A percentile compares a stretch with the other conserved stretches of the same genome.
phyloP scores from a whole-genome alignment of 306 rosid genomes.

The Fagus crenata region DNA sequence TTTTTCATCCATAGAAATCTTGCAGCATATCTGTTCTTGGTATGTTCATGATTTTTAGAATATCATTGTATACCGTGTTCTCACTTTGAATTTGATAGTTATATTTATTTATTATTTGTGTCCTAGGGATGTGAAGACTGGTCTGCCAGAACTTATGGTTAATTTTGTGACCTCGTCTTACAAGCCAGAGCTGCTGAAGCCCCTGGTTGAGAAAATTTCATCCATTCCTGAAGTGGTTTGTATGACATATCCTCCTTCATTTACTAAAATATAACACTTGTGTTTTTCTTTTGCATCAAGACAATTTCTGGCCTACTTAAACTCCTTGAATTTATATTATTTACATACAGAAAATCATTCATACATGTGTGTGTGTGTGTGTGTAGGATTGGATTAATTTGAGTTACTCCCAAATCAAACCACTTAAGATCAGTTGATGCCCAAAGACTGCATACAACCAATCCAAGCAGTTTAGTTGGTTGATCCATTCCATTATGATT shows the following conservation, averaged over 20 bases:
- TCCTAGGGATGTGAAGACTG: slow-evolving; percentile 63
- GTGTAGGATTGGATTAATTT: background rate
- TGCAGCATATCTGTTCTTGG: background rate
- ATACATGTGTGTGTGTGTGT: background rate
- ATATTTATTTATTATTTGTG: slow-evolving; percentile 21
- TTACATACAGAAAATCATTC: too few species aligned
- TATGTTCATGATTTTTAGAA: background rate
- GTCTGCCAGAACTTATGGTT: slow-evolving; percentile 85
- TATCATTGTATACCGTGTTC: background rate
- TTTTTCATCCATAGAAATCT: background rate
- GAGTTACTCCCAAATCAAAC: background rate
- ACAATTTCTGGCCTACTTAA: background rate
- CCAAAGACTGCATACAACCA: background rate
- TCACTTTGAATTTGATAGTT: slow-evolving; percentile 6
- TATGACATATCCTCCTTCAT: slow-evolving; percentile 18
- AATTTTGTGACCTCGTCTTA: slow-evolving; percentile 92
- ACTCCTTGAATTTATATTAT: background rate
- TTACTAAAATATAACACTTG: slow-evolving; percentile 17
- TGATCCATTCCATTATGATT: background rate
- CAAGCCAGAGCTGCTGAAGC: slow-evolving; percentile 69
- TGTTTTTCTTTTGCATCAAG: slow-evolving; percentile 1
- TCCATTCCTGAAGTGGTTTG: slow-evolving; percentile 90
- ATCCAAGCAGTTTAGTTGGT: background rate
- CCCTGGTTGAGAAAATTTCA: slow-evolving; percentile 66
- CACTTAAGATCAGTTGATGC: background rate